phyloP scores from a whole-genome alignment of 768 basidiomycete genomes.

The Russula sp. region DNA sequence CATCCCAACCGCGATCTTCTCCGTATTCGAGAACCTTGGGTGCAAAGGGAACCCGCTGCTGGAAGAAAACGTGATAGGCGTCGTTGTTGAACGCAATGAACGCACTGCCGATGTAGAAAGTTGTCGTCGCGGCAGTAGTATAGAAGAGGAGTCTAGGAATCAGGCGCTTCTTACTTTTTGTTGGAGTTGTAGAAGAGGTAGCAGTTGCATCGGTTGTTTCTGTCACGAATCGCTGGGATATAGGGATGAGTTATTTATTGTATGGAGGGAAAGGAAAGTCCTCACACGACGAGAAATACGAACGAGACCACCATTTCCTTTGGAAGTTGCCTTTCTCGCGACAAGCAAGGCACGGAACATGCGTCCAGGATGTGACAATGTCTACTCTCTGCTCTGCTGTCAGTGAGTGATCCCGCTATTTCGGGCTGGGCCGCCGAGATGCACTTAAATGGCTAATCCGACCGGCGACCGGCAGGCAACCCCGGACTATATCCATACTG shows the following conservation, averaged over 20 bases:
- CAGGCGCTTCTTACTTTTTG: constrained; percentile 49
- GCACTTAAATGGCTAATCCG: too few relatives aligned
- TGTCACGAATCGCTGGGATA: constrained; percentile 54
- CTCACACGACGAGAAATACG: constrained; percentile 58
- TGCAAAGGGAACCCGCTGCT: constrained; percentile 72
- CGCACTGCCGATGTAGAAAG: constrained; percentile 79
- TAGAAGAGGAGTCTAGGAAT: constrained; percentile 61
- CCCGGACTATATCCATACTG: too few relatives aligned
- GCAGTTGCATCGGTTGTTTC: constrained; percentile 31
- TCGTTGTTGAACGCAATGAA: constrained; percentile 74
- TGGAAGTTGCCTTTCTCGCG: constrained; percentile 43
- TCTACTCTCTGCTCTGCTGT: not conserved
- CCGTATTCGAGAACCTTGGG: constrained; percentile 74
- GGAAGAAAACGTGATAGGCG: constrained; percentile 81
- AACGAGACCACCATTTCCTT: constrained; percentile 41
- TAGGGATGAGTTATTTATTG: constrained; percentile 4
- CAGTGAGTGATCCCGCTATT: too few relatives aligned
- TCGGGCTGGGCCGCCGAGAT: too few relatives aligned
- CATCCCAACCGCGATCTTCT: constrained; percentile 75
- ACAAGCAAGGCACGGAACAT: constrained; percentile 55
- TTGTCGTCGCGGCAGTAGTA: constrained; percentile 58
- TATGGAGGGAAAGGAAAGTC: constrained; percentile 16
- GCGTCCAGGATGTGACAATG: constrained; percentile 18
- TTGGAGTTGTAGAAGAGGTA: constrained; percentile 33
- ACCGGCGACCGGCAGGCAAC: too few relatives aligned